A percentile compares a stretch with the other conserved stretches of the same genome.
Evolutionary conservation across 176 grass and related monocot genomes (phyloP).

Genomic region (Tuctoria greenei): DNA sequence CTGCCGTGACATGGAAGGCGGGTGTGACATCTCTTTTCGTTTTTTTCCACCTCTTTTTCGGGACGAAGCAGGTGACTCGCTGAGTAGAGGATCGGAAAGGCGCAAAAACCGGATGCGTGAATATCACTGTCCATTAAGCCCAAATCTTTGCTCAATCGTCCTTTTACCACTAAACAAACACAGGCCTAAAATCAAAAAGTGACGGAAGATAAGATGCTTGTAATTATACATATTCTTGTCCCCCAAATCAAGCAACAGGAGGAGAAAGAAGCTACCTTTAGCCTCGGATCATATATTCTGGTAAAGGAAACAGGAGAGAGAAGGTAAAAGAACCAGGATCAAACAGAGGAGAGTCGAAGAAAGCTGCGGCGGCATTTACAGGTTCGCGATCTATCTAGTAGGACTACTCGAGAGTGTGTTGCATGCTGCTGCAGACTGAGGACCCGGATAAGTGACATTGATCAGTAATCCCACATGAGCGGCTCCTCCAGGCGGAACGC

Average conservation of each 20-base stretch:
- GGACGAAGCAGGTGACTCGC: background rate
- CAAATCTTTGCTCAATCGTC: conserved; percentile 28
- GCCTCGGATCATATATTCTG: conserved; percentile 31
- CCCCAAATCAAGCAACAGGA: conserved; percentile 47
- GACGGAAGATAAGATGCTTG: conserved; percentile 39
- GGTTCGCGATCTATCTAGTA: conserved; percentile 18
- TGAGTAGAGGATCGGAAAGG: background rate
- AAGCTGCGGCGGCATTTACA: conserved; percentile 33
- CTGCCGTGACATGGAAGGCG: conserved; percentile 22
- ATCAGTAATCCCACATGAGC: conserved; percentile 74
- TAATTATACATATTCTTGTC: conserved; percentile 70
- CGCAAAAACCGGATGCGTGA: background rate
- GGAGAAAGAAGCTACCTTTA: conserved; percentile 30
- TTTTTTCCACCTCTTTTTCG: background rate
- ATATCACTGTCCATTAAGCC: conserved; percentile 18
- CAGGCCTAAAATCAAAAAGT: background rate
- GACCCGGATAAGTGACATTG: background rate
- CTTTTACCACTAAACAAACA: conserved; percentile 35
- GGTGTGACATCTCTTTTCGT: background rate
- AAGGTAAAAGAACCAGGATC: background rate
- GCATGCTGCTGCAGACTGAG: background rate
- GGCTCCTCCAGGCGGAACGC: conserved; percentile 75
- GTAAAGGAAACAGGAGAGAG: background rate
- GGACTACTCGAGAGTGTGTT: background rate
- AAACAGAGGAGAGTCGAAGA: too few relatives aligned